Evolutionary conservation across 2,329 filamentous ascomycete species (phyloP), one percentile per base, ranked within the genome.

Genomic region (Penicillium sp.): DNA sequence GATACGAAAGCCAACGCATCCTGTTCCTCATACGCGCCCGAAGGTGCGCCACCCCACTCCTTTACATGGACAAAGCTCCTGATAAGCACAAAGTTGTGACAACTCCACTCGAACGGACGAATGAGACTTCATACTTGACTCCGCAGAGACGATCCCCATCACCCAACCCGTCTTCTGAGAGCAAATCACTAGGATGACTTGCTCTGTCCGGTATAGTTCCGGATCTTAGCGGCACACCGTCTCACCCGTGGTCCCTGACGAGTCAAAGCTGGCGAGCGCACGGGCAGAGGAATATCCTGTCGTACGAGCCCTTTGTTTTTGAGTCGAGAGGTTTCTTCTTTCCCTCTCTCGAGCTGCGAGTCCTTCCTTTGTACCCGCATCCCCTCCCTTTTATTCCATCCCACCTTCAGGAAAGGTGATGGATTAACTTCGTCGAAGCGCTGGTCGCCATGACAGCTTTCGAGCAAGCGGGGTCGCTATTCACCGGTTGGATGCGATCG

Each of bases 401-500:
- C 55, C 54, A 53, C 65, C 58, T 66, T 54, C 58, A 26, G 59
- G 48, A 46, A 63, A 63, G 64, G 66, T 59, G 57, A 73, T 72
- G 70, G 69, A 65, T 60, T 65, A 61, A 60, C 53, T 56, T 21
- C 59, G 56, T 52, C 58, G 48, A 64, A 67, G 71, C 71, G 67
- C 67, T 67, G 69, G 71, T 61, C 70, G 72, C 70, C 51, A 74
- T 72, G 66, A 69, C 64, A 62, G 65, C 67, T 69, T 65, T 72
- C 54, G 70, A 74, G 66, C 73, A 72, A 69, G 74, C 71, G 66
- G 73, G 70, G 60, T 74, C 73, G 64, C 62, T 70, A 60, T 71
- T 77, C 64, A 72, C 67, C 63, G 70, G 69, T 63, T 78, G 75
- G 75, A 64, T 76, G 59, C 65, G 67, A 47, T 75, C 72, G 63